Evolutionary conservation across 805 yeast genomes (phyloP), one percentile per base, ranked within the genome.

Genomic region (Candida piceae): DNA sequence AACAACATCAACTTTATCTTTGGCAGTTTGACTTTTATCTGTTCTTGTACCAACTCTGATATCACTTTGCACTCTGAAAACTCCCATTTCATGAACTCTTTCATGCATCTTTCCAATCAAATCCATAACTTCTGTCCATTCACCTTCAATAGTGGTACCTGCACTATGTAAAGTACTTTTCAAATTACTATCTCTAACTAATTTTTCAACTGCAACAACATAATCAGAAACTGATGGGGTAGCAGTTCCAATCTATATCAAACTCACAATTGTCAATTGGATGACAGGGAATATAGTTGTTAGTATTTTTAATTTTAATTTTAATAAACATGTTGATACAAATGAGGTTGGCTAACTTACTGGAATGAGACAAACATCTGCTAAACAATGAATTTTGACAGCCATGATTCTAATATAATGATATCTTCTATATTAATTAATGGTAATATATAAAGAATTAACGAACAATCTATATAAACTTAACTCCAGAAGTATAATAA

Each of bases 101-200:
- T 80, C 79, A 53, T 87, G 96, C 49, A 86, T 63, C 47, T 75
- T 72, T 7, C 96, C 96, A 49, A 87, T 81, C 36, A 85, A 62
- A 23, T 69, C 75, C 77, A 79, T 81, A 1, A 88, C 96, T 38
- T 83, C 88, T 51, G 78, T 77, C 96, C 96, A 88, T n/a, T 87
- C 88, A 1, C 96, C 96, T 50, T 84, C 83, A 39, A 57, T 45
- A 2, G 96, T 86, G 6, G 96, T 87, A 3, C 96, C 96, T 3
- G 96, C 96, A 48, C 94, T 82, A 60, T 87, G 96, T 41, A 87
- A 64, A 1, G 84, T 77, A 44, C 81, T 77, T 34, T 78, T 69
- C 37, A 87, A 63, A 3, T 75, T 80, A 21, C 84, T 74, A 17
- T 68, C 68, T 40, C 81, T 68, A 18, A 87, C 78, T 36, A 76